Evolutionary conservation across 1,284 basidiomycete species (phyloP).

Genomic region (Wallemia mellicola): DNA sequence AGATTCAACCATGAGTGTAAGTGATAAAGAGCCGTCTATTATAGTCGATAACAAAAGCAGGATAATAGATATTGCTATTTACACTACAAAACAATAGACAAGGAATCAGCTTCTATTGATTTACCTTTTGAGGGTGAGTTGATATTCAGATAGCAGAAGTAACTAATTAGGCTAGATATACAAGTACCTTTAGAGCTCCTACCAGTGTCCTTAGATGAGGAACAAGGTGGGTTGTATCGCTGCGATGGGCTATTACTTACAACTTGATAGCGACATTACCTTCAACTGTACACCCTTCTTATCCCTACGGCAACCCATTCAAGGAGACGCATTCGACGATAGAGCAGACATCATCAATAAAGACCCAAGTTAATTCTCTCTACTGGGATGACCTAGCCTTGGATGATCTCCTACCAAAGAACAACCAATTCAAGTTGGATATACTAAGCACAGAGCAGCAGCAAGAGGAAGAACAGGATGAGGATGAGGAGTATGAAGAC

Average conservation of each 20-base stretch:
- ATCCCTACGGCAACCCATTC: slow-evolving; percentile 12
- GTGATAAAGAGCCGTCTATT: not conserved
- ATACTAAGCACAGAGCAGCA: not conserved
- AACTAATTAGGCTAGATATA: slow-evolving; percentile 7
- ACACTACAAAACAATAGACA: slow-evolving; percentile 1
- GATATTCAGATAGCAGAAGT: no score
- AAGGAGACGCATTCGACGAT: not conserved
- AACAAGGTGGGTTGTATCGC: slow-evolving; percentile 7
- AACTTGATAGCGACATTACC: slow-evolving; percentile 7
- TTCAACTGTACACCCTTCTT: slow-evolving; percentile 10
- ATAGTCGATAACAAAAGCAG: slow-evolving; percentile 2
- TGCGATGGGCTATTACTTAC: not conserved
- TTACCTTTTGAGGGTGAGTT: slow-evolving; percentile 6
- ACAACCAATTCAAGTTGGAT: no score
- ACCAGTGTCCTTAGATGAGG: slow-evolving; percentile 11
- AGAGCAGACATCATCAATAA: no score
- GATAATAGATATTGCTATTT: slow-evolving; percentile 7
- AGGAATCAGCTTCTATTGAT: slow-evolving; percentile 4
- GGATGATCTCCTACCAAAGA: not conserved
- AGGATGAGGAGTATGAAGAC: not conserved
- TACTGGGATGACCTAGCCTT: not conserved
- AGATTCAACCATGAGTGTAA: not conserved
- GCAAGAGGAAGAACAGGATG: not conserved
- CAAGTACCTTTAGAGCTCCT: slow-evolving; percentile 8
- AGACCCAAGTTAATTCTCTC: no score